Conservation (phyloP, 352 stramenopile species). For the Phytopythium helicoides region DNA sequence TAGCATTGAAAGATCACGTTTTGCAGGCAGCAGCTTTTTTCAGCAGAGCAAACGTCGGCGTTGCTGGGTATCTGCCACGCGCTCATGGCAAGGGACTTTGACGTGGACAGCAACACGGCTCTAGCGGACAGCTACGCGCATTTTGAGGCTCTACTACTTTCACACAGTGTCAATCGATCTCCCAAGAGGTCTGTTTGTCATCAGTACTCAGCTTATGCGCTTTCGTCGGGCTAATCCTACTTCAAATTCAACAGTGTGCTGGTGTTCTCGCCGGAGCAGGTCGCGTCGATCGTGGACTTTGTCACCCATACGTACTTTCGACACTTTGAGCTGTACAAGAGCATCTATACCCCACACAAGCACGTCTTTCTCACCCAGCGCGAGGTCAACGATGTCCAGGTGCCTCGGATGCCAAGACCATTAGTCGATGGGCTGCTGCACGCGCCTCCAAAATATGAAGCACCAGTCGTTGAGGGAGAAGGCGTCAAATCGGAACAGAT, state of each 20-base stretch:
- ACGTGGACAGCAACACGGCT: conserved; percentile 35
- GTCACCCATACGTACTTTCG: conserved; percentile 79
- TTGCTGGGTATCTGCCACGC: conserved; percentile 65
- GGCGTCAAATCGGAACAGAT: no score
- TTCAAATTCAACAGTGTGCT: conserved; percentile 32
- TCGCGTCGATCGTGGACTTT: conserved; percentile 63
- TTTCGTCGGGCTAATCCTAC: not conserved
- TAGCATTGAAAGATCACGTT: conserved; percentile 43
- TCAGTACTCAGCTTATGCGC: no score
- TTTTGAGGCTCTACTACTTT: conserved; percentile 62
- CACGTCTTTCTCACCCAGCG: conserved; percentile 51
- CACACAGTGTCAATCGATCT: conserved; percentile 66
- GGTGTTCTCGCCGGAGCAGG: conserved; percentile 53
- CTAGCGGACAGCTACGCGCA: conserved; percentile 48
- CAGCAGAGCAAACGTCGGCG: conserved; percentile 52
- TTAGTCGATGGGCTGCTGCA: conserved; percentile 46
- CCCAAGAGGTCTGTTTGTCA: conserved; percentile 65
- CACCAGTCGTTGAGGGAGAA: no score
- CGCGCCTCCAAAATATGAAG: no score
- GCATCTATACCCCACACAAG: conserved; percentile 66
- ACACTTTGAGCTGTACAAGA: conserved; percentile 81
- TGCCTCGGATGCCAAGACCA: conserved; percentile 24
- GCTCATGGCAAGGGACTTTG: conserved; percentile 64
- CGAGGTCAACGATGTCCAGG: conserved; percentile 43
- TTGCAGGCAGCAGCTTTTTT: conserved; percentile 59